Conservation (phyloP, 2,329 filamentous ascomycete species). For the Claviceps maximensis region DNA sequence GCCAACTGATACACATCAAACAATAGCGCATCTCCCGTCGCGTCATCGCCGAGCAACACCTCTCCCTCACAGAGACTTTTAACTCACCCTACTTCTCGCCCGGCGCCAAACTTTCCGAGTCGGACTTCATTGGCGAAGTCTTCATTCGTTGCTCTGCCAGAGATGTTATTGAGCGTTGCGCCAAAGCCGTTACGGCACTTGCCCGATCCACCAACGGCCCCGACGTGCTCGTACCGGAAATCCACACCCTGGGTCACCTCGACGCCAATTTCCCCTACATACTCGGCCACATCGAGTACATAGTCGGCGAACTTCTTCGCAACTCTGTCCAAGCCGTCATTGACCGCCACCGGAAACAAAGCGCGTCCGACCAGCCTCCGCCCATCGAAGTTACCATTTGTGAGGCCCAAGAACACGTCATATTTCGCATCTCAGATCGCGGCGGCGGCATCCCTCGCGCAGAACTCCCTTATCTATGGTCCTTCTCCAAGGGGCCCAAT, state of each 20-base stretch:
- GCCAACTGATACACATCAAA: background rate
- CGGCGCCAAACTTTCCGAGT: slow-evolving; percentile 54
- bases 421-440: slow-evolving; percentile 89
- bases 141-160: slow-evolving; percentile 86
- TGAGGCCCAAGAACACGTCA: slow-evolving; percentile 87
- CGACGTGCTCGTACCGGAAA: slow-evolving; percentile 59
- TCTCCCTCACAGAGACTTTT: slow-evolving; percentile 89
- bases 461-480: slow-evolving; percentile 84
- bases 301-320: slow-evolving; percentile 83
- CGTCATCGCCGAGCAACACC: slow-evolving; percentile 94
- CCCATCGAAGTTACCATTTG: slow-evolving; percentile 92
- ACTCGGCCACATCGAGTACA: slow-evolving; percentile 90
- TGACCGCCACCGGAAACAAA: slow-evolving; percentile 48
- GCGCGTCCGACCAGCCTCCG: slow-evolving; percentile 37
- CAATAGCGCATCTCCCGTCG: slow-evolving; percentile 76
- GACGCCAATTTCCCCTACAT: slow-evolving; percentile 94
- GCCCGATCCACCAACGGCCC: slow-evolving; percentile 63
- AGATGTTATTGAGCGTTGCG: slow-evolving; percentile 78
- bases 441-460: slow-evolving; percentile 83
- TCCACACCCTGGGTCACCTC: slow-evolving; percentile 72
- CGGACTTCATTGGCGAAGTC: slow-evolving; percentile 89
- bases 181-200: slow-evolving; percentile 59
- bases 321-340: slow-evolving; percentile 91
- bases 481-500: slow-evolving; percentile 85
- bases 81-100: slow-evolving; percentile 83